Percentiles rank a stretch among this genome's conserved stretches.
These are phyloP conservation scores for Cryptosporidium baileyi DNA, from an alignment of 169 alveolate species.

Conservation along the genomic window DNA sequence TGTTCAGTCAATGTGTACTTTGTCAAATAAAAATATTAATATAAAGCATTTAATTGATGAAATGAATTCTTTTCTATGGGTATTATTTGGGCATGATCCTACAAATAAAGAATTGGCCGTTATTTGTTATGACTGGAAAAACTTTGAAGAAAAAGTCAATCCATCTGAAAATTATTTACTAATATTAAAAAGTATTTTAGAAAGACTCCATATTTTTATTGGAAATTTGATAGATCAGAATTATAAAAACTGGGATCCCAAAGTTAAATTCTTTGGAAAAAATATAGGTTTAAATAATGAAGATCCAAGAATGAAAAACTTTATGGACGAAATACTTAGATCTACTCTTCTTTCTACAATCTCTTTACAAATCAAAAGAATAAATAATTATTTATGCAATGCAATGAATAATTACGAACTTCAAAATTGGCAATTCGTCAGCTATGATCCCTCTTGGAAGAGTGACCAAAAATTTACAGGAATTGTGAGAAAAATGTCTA, in stretches of 20 bases:
- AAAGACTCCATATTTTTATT: slow-evolving; percentile 49
- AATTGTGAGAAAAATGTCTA: slow-evolving; percentile 5
- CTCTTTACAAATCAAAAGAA: slow-evolving; percentile 41
- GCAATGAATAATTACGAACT: background rate
- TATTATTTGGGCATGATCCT: slow-evolving; percentile 59
- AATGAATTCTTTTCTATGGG: slow-evolving; percentile 42
- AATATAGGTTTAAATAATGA: slow-evolving; percentile 8
- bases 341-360: slow-evolving; percentile 49
- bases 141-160: background rate
- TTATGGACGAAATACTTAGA: slow-evolving; percentile 52
- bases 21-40: background rate
- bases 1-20: slow-evolving; percentile 45
- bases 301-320: slow-evolving; percentile 4
- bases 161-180: background rate
- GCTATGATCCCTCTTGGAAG: slow-evolving; percentile 53
- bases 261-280: slow-evolving; percentile 29
- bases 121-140: slow-evolving; percentile 78
- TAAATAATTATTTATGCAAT: slow-evolving; percentile 1
- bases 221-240: slow-evolving; percentile 19
- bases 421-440: slow-evolving; percentile 50
- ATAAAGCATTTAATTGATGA: slow-evolving; percentile 12
- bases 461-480: slow-evolving; percentile 27
- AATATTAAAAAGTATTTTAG: slow-evolving; percentile 35
- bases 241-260: slow-evolving; percentile 43
- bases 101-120: slow-evolving; percentile 72